Base-by-base conservation (phyloP, 2,329 filamentous ascomycete species). In the Metarhizium robertsii region DNA sequence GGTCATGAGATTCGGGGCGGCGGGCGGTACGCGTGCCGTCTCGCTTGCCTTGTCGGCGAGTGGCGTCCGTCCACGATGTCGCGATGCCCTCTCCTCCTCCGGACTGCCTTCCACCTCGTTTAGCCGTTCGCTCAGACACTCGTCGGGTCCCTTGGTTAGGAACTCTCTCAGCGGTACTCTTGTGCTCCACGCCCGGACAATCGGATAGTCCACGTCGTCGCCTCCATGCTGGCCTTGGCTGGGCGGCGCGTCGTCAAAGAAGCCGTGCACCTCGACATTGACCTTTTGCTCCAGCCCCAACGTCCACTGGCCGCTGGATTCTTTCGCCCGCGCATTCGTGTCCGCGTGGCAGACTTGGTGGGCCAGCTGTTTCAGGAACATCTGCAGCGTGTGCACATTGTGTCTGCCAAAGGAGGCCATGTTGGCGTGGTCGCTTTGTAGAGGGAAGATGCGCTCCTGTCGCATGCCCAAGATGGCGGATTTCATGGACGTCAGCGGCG, bases 401-500 rank as follows among this genome's bases (percentile, higher is more conserved):
- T 74, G 69, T 0, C 72, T 65, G 0, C 78, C 79, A 59, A 82
- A 82, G 0, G 79, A 79, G 0, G 79, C 79, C 45, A 79, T 77
- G 54, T 79, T 74, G 2, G 77, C 75, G 55, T 82, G 79, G 52
- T 80, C 76, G 57, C 76, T 80, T 57, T 82, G 77, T 7, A 82
- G 65, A 0, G 79, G 77, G 18, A 77, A 75, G 5, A 79, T 77
- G 1, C 73, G 72, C 61, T 82, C 79, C 25, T 76, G 73, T 20
- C 78, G 70, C 59, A 78, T 73, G 1, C 76, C 77, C 0, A 81
- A 66, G 2, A 82, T 71, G 7, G 71, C 75, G 0, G 79, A 81
- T 58, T 79, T 81, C 62, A 79, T 78, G 0, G 81, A 83, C 0
- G 79, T 79, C 16, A 85, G 68, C 0, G 82, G 81, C 0, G 81